phyloP scores from a whole-genome alignment of 2,329 filamentous ascomycete species.

The Aphanoascus verrucosus region DNA sequence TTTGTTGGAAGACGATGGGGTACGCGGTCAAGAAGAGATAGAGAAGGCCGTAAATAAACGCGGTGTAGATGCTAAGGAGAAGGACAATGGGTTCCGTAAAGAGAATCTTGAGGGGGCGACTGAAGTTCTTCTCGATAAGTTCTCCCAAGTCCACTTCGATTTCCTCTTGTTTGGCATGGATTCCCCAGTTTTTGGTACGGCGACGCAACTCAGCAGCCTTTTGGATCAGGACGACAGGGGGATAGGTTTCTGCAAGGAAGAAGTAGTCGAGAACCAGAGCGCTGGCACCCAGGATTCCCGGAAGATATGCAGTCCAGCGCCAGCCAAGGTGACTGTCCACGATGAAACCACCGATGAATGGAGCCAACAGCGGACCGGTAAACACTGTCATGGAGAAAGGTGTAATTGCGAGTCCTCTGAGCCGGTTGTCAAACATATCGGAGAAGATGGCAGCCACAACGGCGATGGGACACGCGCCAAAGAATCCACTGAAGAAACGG shows the following conservation, averaged over 20 bases:
- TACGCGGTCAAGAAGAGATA: slow-evolving; percentile 29
- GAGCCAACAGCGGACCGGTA: slow-evolving; percentile 43
- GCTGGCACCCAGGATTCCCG: slow-evolving; percentile 46
- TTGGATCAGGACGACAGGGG: slow-evolving; percentile 46
- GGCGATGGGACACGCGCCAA: slow-evolving; percentile 44
- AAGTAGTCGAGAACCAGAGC: slow-evolving; percentile 41
- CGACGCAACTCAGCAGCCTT: slow-evolving; percentile 47
- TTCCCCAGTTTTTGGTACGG: slow-evolving; percentile 50
- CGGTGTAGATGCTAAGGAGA: slow-evolving; percentile 31
- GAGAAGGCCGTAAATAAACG: slow-evolving; percentile 27
- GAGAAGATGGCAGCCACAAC: slow-evolving; percentile 47
- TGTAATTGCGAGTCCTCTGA: slow-evolving; percentile 38
- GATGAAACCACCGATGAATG: slow-evolving; percentile 47
- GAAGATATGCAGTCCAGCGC: slow-evolving; percentile 47
- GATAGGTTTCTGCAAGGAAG: slow-evolving; percentile 49
- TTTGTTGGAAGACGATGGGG: slow-evolving; percentile 25
- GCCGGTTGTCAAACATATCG: slow-evolving; percentile 45
- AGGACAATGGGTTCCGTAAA: slow-evolving; percentile 37
- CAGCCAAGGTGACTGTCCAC: slow-evolving; percentile 42
- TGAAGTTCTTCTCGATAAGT: slow-evolving; percentile 43
- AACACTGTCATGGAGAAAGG: slow-evolving; percentile 45
- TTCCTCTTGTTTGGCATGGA: slow-evolving; percentile 49
- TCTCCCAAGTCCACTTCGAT: slow-evolving; percentile 44
- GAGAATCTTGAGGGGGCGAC: slow-evolving; percentile 36
- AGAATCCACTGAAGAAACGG: slow-evolving; percentile 45